A percentile compares a stretch with the other conserved stretches of the same genome.
Evolutionary conservation across 345 rosid genomes (phyloP).

Genomic region (Erysimum cheiranthoides): DNA sequence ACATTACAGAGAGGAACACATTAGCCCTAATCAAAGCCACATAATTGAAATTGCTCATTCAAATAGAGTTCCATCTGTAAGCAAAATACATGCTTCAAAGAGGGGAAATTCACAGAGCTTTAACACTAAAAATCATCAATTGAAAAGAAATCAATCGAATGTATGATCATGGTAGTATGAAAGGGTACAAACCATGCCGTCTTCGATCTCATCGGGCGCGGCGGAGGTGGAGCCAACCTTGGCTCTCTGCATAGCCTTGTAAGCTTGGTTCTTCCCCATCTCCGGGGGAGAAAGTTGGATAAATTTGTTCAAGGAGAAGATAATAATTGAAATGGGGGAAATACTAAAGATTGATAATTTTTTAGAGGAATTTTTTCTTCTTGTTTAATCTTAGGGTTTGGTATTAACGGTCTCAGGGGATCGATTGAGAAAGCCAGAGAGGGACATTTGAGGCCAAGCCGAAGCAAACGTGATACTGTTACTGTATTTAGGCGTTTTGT

Average conservation of each 20-base stretch:
- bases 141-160: neutral
- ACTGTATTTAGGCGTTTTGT: too few species aligned
- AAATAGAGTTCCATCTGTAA: neutral
- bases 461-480: too few species aligned
- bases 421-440: conserved; percentile 17
- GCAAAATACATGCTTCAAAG: conserved; percentile 12
- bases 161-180: conserved; percentile 45
- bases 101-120: neutral
- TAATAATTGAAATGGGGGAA: conserved; percentile 4
- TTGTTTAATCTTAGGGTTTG: conserved; percentile 22
- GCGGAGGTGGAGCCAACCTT: conserved; percentile 81
- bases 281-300: conserved; percentile 19
- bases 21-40: neutral
- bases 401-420: conserved; percentile 18
- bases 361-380: neutral
- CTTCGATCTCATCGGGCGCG: conserved; percentile 83
- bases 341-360: neutral
- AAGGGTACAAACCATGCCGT: conserved; percentile 99
- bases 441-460: conserved; percentile 11
- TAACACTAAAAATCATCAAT: conserved; percentile 1
- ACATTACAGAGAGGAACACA: neutral
- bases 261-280: conserved; percentile 97
- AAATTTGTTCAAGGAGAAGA: neutral
- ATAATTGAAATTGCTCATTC: conserved; percentile 4
- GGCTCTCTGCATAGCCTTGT: conserved; percentile 98